Evolutionary conservation across 768 basidiomycete genomes (phyloP).

Genomic region (Leccinum rimulosum): DNA sequence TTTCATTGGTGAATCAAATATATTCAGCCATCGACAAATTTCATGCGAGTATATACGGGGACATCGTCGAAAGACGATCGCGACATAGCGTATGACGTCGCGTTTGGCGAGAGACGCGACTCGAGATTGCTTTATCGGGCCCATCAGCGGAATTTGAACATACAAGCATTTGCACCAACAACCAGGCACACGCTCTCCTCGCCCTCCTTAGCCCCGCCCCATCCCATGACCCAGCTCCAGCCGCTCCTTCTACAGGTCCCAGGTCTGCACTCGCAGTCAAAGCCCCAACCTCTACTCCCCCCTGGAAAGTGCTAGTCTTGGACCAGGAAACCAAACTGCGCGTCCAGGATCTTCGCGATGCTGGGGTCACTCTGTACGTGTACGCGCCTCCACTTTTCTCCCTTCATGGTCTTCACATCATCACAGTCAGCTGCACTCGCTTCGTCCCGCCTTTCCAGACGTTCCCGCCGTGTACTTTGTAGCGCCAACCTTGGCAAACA

Average conservation of each 20-base stretch:
- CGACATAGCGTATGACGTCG: too few relatives aligned
- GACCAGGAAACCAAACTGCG: conserved; percentile 94
- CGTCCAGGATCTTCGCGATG: conserved; percentile 95
- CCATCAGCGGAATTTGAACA: too few relatives aligned
- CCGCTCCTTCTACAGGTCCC: conserved; percentile 11
- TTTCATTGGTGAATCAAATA: too few relatives aligned
- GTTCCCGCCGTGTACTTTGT: conserved; percentile 99
- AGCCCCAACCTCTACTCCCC: conserved; percentile 51
- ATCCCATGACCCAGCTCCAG: conserved; percentile 35
- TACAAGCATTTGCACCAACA: conserved; percentile 39
- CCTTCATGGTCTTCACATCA: conserved; percentile 1
- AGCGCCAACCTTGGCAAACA: conserved; percentile 81
- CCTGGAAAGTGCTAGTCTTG: conserved; percentile 95
- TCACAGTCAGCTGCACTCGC: conserved; percentile 82
- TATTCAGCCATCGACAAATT: too few relatives aligned
- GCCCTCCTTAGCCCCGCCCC: conserved; percentile 81
- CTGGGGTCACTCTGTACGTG: conserved; percentile 98
- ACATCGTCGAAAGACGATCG: too few relatives aligned
- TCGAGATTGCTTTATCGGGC: too few relatives aligned
- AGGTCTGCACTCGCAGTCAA: conserved; percentile 44
- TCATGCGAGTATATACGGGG: too few relatives aligned
- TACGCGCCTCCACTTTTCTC: conserved; percentile 41
- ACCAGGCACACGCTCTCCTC: conserved; percentile 88
- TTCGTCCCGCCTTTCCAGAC: conserved; percentile 85
- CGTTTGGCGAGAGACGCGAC: too few relatives aligned